Evolutionary conservation across 495 filamentous ascomycete genomes (phyloP).

Genomic region (Amniculicola lignicola): DNA sequence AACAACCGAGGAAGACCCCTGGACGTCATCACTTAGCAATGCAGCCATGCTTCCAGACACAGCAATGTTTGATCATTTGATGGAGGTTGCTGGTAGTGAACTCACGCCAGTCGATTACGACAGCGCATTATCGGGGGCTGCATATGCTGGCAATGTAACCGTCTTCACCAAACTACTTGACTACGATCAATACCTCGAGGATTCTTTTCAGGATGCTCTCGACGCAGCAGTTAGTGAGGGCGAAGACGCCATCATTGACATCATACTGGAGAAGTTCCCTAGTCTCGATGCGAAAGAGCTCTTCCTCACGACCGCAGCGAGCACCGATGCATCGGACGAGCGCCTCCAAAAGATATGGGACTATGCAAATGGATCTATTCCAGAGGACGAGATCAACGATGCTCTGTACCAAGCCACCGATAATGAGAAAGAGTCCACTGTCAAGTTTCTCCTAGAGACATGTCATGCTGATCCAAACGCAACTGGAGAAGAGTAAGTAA

Average conservation of each 20-base stretch:
- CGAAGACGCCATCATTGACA: not conserved
- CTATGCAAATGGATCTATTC: slow-evolving; percentile 2
- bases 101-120: not conserved
- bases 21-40: not conserved
- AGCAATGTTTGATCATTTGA: not conserved
- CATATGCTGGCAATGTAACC: not conserved
- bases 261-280: not conserved
- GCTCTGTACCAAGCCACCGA: slow-evolving; percentile 11
- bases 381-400: not conserved
- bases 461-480: slow-evolving; percentile 15
- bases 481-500: not conserved
- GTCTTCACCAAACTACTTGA: not conserved
- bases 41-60: not conserved
- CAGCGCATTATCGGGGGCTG: slow-evolving; percentile 1
- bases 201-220: not conserved
- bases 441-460: slow-evolving; percentile 1
- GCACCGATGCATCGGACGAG: not conserved
- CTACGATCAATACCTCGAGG: not conserved
- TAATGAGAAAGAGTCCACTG: slow-evolving; percentile 2
- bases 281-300: not conserved
- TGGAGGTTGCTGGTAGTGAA: not conserved
- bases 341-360: not conserved
- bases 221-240: not conserved
- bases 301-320: not conserved
- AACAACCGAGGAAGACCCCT: not conserved